Conservation (phyloP, 2,329 filamentous ascomycete genomes). For the Alternaria sp. region DNA sequence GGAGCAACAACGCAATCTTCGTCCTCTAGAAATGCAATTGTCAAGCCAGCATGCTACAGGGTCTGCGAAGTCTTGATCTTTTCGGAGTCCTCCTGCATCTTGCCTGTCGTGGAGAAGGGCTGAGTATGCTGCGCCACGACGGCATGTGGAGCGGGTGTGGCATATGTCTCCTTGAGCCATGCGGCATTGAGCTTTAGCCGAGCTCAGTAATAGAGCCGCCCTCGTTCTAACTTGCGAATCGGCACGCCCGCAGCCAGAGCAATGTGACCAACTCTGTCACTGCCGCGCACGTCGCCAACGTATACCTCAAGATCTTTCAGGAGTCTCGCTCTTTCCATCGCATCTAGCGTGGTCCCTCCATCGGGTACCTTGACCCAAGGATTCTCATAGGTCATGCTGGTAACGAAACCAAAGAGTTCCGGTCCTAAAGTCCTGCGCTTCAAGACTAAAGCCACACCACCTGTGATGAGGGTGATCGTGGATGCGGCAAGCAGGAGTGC, state of each 20-base stretch:
- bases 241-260: constrained; percentile 44
- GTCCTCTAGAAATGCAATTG: background rate
- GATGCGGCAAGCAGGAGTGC: constrained; percentile 12
- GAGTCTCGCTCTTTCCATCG: constrained; percentile 43
- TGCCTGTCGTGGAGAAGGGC: background rate
- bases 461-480: constrained; percentile 25
- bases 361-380: constrained; percentile 34
- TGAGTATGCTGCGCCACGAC: background rate
- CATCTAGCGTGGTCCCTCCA: constrained; percentile 41
- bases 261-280: constrained; percentile 44
- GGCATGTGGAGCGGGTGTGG: background rate
- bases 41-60: background rate
- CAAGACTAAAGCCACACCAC: constrained; percentile 24
- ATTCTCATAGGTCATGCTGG: constrained; percentile 49
- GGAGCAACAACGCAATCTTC: background rate
- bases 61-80: too few species aligned
- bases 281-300: constrained; percentile 40
- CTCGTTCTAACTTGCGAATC: constrained; percentile 34
- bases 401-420: constrained; percentile 45
- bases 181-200: constrained; percentile 6
- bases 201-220: constrained; percentile 32
- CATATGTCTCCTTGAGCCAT: too few species aligned
- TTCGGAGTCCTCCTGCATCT: too few species aligned
- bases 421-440: constrained; percentile 40
- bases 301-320: constrained; percentile 39